Conservation (phyloP, 768 basidiomycete species). For the Tylopilus rubrobrunneus region DNA sequence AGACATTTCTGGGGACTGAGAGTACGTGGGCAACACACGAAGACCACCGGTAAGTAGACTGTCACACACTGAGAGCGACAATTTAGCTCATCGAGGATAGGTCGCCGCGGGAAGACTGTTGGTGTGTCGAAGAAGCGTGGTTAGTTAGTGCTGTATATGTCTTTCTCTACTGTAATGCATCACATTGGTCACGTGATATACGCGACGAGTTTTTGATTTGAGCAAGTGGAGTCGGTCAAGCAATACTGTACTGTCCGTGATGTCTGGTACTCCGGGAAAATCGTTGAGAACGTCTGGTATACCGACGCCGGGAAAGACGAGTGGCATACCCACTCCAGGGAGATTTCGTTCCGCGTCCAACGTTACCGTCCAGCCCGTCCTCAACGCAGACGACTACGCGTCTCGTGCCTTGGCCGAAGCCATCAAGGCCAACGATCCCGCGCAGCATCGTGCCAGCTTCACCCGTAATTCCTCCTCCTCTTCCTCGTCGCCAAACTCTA, state of each 20-base stretch:
- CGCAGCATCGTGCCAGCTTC: slow-evolving; percentile 54
- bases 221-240: neutral
- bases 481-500: slow-evolving; percentile 43
- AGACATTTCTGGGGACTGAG: slow-evolving; percentile 93
- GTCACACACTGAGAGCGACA: neutral
- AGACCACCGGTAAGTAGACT: slow-evolving; percentile 78
- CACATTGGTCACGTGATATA: slow-evolving; percentile 20
- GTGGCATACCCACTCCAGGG: slow-evolving; percentile 66
- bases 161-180: slow-evolving; percentile 2
- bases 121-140: slow-evolving; percentile 92
- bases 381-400: slow-evolving; percentile 51
- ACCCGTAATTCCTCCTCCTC: slow-evolving; percentile 38
- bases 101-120: slow-evolving; percentile 93
- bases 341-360: slow-evolving; percentile 66
- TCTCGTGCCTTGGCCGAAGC: slow-evolving; percentile 76
- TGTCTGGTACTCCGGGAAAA: slow-evolving; percentile 45
- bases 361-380: slow-evolving; percentile 33
- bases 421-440: slow-evolving; percentile 76
- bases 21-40: slow-evolving; percentile 98
- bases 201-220: neutral
- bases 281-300: slow-evolving; percentile 37
- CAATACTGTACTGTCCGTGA: slow-evolving; percentile 7
- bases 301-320: slow-evolving; percentile 44
- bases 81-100: slow-evolving; percentile 35
- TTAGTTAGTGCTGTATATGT: slow-evolving; percentile 24